Evolutionary conservation across 495 filamentous ascomycete species (phyloP).

Genomic region (Hypomontagnella submonticulosa): DNA sequence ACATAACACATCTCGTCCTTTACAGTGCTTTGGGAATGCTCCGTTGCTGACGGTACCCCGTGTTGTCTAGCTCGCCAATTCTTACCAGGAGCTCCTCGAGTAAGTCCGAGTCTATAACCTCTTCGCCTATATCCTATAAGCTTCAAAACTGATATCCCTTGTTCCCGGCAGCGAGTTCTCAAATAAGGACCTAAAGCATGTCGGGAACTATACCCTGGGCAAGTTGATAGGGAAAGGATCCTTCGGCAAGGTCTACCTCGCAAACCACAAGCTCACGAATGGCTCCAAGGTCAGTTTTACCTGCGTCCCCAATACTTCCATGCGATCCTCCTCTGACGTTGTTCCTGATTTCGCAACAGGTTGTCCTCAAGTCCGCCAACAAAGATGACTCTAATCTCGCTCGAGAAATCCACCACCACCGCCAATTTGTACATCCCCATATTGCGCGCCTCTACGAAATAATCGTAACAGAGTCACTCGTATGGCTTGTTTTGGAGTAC

Average conservation of each 20-base stretch:
- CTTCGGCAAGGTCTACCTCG: conserved; percentile 98
- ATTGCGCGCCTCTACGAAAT: conserved; percentile 98
- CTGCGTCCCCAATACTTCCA: conserved; percentile 6
- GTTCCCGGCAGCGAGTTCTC: conserved; percentile 81
- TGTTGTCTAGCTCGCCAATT: conserved; percentile 82
- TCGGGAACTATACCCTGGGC: conserved; percentile 94
- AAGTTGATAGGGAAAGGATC: conserved; percentile 95
- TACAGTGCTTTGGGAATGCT: conserved; percentile 10
- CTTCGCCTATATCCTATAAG: background rate
- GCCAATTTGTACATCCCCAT: conserved; percentile 97
- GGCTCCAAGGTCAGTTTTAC: conserved; percentile 83
- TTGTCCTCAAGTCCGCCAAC: conserved; percentile 96
- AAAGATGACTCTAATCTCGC: conserved; percentile 96
- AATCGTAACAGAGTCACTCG: conserved; percentile 91
- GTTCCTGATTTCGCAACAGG: conserved; percentile 62
- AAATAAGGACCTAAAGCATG: conserved; percentile 85
- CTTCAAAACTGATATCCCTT: conserved; percentile 35
- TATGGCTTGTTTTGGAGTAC: conserved; percentile 97
- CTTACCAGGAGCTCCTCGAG: conserved; percentile 95
- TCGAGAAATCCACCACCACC: conserved; percentile 97
- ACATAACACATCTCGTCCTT: conserved; percentile 8
- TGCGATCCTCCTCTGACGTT: conserved; percentile 14
- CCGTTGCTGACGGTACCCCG: conserved; percentile 40
- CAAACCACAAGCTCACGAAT: conserved; percentile 97
- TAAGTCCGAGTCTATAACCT: conserved; percentile 61